Evolutionary conservation across 495 filamentous ascomycete species (phyloP), one percentile per base, ranked within the genome.

Genomic region (Hypoxylon lienhwacheense): DNA sequence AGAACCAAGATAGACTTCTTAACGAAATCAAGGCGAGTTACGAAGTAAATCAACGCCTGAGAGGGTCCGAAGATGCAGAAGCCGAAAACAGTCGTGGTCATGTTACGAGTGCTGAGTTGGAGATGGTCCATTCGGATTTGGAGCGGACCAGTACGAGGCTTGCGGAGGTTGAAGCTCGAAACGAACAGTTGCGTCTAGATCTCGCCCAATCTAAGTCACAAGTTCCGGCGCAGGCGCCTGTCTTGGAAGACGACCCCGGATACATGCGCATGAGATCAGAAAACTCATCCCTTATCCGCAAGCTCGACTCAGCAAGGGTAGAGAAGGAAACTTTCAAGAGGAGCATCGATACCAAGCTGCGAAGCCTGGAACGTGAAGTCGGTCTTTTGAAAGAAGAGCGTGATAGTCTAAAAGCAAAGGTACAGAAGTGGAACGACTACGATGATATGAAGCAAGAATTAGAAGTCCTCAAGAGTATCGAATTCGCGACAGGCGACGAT

Each of bases 1-100:
- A 96, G 66, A 92, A 86, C 59, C 93, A 97, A 65, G 93, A 99
- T 22, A 84, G 90, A 5, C 72, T 97, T 31, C 69, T 99, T 40
- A 96, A 89, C 66, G 93, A 97, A 62, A 79, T 97, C 55, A 97
- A 97, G 73, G 93, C 93, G 15, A 96, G 85, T 69, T 97, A 96
- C 64, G 93, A 99, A 66, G 95, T 99, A 33, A 89, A 91, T 17
- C 91, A 97, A 63, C 81, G 93, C 37, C 76, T 97, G 41, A 92
- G 85, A 5, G 83, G 81, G 40, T 78, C 81, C 7, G 87, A 88
- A 29, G 78, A 82, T 34, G 78, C 71, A n/a, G 81, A 83, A 11
- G 60, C 58, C 19, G 73, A 79, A 20, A 67, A 64, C 21, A 66
- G 73, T 24, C 78, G 75, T 4, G 80, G 77, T 0, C 81, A 85